phyloP scores from a whole-genome alignment of 2,329 filamentous ascomycete genomes.

The Claviceps arundinis region DNA sequence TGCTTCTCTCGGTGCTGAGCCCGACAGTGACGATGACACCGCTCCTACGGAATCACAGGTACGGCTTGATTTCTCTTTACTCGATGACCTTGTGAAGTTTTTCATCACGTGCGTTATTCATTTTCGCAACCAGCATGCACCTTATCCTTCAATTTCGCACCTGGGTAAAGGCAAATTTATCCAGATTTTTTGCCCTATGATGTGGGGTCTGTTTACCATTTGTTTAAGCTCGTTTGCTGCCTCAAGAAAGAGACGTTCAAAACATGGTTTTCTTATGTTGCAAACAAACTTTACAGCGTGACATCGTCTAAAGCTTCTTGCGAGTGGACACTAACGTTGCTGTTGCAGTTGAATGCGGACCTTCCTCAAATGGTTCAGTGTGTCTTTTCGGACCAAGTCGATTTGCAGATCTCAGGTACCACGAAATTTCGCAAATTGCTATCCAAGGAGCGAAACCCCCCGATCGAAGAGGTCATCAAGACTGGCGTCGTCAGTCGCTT shows the following conservation, averaged over 20 bases:
- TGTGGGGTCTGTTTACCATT: slow-evolving; percentile 22
- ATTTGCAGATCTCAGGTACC: slow-evolving; percentile 90
- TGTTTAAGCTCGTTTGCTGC: background rate
- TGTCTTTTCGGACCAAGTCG: slow-evolving; percentile 98
- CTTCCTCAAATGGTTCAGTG: slow-evolving; percentile 96
- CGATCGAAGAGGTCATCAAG: slow-evolving; percentile 98
- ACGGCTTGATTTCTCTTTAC: slow-evolving; percentile 17
- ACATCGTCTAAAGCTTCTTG: no score
- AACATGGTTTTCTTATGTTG: background rate
- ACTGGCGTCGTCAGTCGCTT: slow-evolving; percentile 95
- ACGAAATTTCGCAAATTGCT: slow-evolving; percentile 97
- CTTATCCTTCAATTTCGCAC: background rate
- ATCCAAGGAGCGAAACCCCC: slow-evolving; percentile 97
- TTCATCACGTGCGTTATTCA: background rate
- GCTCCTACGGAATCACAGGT: slow-evolving; percentile 94
- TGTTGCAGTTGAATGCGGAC: slow-evolving; percentile 76
- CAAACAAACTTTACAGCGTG: no score
- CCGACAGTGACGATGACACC: slow-evolving; percentile 95
- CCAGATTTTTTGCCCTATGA: slow-evolving; percentile 9
- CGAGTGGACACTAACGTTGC: slow-evolving; percentile 9
- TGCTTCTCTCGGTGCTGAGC: slow-evolving; percentile 72
- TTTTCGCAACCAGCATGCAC: background rate
- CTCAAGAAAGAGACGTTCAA: background rate
- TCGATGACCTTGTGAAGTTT: background rate
- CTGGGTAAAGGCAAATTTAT: background rate